Evolutionary conservation across 305 asterid species (phyloP), one percentile per base, ranked within the genome.

Genomic region (Coffea humblotiana): DNA sequence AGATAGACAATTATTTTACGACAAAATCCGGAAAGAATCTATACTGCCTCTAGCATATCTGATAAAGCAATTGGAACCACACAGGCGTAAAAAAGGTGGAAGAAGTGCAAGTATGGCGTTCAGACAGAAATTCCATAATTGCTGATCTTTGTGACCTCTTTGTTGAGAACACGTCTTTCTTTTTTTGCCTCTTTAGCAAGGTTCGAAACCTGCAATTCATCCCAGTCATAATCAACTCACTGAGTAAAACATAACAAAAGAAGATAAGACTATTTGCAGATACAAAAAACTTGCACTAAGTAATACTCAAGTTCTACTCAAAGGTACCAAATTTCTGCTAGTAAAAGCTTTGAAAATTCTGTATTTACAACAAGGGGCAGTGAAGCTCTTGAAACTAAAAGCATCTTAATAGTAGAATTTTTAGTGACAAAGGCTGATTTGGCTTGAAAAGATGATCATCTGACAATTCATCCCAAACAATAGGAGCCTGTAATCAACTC

Each of bases 131-230:
- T 93, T 82, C 99, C 98, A 72, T 92, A 89, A 73, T 96, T 93
- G 94, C 92, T 92, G 83, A 96, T 96, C 91, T 93, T 94, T n/a
- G 89, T 80, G 63, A 96, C 97, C 90, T 96, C 97, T 89, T 90
- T 94, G 80, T 89, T 84, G 78, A 96, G 89, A 74, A 82, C 84
- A 52, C 79, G 88, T 83, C 93, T 90, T 87, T 94, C 97, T 71
- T 83, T 88, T 86, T 88, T 93, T 23, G 87, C 94, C 88, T 92
- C 97, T 79, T 92, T 90, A 72, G 91, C 97, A 74, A 96, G 87
- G 80, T 82, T 87, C 18, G 86, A 82, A 73, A 96, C 99, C 99
- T 93, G 77, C 74, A 80, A 77, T 67, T 56, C 52, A 32, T 25
- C 37, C 77, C 68, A 27, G 43, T 51, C 73, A 48, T 78, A 11